Evolutionary conservation across 106 monocot species (phyloP).

Genomic region (Amphibolis antarctica): DNA sequence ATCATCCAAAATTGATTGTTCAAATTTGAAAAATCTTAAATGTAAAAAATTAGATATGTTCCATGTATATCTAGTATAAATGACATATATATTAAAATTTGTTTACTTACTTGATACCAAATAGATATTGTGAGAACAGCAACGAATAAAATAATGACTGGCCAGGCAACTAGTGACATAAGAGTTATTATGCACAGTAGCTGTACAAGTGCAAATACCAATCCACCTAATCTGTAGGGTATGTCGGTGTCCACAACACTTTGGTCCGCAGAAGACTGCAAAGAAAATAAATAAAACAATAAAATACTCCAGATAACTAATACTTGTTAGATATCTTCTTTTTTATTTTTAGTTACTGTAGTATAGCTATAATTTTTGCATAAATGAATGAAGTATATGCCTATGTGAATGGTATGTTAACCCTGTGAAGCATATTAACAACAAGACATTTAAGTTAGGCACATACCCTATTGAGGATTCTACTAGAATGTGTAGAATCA

Average conservation of each 20-base stretch:
- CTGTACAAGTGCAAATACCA: conserved; percentile 77
- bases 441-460: background rate
- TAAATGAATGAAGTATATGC: no score
- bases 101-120: conserved; percentile 62
- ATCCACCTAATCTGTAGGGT: conserved; percentile 77
- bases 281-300: background rate
- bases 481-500: conserved; percentile 62
- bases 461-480: conserved; percentile 76
- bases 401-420: no score
- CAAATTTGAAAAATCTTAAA: background rate
- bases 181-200: conserved; percentile 67
- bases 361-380: no score
- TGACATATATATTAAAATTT: background rate
- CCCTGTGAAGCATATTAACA: no score
- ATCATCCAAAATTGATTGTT: background rate
- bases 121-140: conserved; percentile 42
- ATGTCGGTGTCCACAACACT: conserved; percentile 77
- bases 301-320: no score
- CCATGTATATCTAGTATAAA: no score
- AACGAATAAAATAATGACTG: conserved; percentile 49
- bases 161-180: conserved; percentile 76
- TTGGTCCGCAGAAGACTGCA: conserved; percentile 77
- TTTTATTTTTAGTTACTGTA: no score
- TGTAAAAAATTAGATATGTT: background rate
- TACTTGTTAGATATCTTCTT: no score